These are phyloP conservation scores for Penicillium sp. DNA, from an alignment of 2,329 filamentous ascomycete genomes.

Conservation along the genomic window DNA sequence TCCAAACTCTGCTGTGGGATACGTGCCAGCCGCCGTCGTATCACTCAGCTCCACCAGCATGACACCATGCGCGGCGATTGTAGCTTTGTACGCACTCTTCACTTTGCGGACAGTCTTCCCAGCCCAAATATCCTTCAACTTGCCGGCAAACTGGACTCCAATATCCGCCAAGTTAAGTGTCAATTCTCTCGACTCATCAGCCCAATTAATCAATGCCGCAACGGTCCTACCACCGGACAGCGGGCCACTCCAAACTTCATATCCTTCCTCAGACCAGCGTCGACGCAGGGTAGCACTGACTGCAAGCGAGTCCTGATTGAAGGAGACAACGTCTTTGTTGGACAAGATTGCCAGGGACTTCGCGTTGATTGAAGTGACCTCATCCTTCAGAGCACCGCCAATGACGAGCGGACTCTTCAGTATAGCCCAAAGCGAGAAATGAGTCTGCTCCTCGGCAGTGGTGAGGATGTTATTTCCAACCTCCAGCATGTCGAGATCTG, in stretches of 20 bases:
- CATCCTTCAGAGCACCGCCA: constrained; percentile 47
- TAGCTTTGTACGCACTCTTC: constrained; percentile 29
- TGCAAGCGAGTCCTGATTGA: constrained; percentile 59
- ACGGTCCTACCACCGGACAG: constrained; percentile 49
- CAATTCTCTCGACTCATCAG: constrained; percentile 46
- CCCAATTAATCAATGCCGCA: constrained; percentile 55
- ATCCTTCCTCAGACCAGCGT: constrained; percentile 52
- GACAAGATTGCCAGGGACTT: constrained; percentile 48
- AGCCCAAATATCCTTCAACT: constrained; percentile 34
- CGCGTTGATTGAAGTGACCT: constrained; percentile 35
- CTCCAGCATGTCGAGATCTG: constrained; percentile 57
- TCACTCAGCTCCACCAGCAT: constrained; percentile 33
- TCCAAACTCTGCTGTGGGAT: constrained; percentile 21
- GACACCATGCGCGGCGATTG: constrained; percentile 31
- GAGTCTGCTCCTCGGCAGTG: constrained; percentile 52
- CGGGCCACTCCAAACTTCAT: constrained; percentile 55
- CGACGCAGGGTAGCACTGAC: constrained; percentile 54
- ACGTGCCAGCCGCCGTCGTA: constrained; percentile 25
- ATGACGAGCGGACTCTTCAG: constrained; percentile 55
- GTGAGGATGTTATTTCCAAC: constrained; percentile 52
- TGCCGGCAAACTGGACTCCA: constrained; percentile 44
- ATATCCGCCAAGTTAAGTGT: constrained; percentile 46
- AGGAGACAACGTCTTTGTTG: constrained; percentile 58
- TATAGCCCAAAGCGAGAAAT: constrained; percentile 57
- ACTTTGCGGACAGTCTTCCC: constrained; percentile 19